These are phyloP conservation scores for Entomortierella parvispora DNA, from an alignment of 192 early-diverging fungal species.

Conservation along the genomic window DNA sequence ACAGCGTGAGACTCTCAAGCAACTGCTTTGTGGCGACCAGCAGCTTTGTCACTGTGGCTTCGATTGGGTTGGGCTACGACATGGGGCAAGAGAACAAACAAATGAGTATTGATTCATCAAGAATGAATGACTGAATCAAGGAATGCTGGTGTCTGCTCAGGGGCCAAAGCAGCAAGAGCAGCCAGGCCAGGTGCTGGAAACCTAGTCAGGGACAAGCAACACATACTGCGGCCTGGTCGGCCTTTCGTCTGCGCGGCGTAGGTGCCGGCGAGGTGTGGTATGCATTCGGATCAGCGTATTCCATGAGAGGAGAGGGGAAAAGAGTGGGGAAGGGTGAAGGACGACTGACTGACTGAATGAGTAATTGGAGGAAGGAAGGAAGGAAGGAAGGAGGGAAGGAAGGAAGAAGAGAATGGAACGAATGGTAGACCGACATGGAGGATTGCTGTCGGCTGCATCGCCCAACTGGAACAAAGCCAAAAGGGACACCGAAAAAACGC, in stretches of 20 bases:
- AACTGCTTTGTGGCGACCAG: conserved; percentile 60
- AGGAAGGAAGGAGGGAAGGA: background rate
- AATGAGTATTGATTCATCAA: background rate
- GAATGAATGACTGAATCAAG: background rate
- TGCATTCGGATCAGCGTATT: conserved; percentile 15
- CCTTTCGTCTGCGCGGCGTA: background rate
- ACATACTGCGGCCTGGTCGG: background rate
- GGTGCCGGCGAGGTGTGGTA: background rate
- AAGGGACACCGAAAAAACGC: no score
- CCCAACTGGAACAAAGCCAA: no score
- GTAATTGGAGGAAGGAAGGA: background rate
- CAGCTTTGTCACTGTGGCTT: conserved; percentile 59
- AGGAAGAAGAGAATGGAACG: background rate
- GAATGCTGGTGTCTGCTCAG: no score
- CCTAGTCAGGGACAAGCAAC: background rate
- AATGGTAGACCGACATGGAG: background rate
- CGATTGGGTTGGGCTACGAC: conserved; percentile 56
- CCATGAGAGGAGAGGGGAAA: background rate
- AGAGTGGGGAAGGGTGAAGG: background rate
- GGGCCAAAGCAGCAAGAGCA: background rate
- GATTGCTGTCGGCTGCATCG: no score
- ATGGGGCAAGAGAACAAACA: no score
- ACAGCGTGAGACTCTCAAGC: conserved; percentile 57
- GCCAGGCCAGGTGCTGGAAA: background rate
- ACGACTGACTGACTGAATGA: background rate